phyloP scores from a whole-genome alignment of 306 rosid species.

The Rosa rugosa region DNA sequence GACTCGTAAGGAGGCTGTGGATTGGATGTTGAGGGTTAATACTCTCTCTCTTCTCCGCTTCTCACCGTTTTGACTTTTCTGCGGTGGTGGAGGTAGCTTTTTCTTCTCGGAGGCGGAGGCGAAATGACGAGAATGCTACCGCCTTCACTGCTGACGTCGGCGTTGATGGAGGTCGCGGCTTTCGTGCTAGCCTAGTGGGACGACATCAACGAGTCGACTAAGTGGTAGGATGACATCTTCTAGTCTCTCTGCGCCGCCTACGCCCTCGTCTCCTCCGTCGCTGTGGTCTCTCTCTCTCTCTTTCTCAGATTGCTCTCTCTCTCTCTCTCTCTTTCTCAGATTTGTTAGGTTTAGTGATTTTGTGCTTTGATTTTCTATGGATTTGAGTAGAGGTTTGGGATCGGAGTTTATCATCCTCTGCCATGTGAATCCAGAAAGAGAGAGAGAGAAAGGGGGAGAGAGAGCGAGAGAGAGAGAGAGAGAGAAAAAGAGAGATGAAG shows the following conservation, averaged over 20 bases:
- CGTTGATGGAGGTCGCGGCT: conserved; percentile 33
- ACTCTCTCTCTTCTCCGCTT: conserved; percentile 14
- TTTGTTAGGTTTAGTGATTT: neutral
- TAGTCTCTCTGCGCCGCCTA: conserved; percentile 70
- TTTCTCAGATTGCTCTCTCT: no score
- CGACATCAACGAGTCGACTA: conserved; percentile 44
- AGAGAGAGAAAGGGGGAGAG: no score
- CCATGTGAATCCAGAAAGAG: no score
- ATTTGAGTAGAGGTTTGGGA: neutral
- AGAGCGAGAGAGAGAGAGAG: no score
- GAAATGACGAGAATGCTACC: conserved; percentile 46
- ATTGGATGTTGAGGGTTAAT: conserved; percentile 71
- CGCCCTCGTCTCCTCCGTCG: conserved; percentile 70
- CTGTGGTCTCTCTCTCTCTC: conserved; percentile 67
- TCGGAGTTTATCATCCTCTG: neutral
- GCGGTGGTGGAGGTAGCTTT: neutral
- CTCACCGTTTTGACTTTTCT: conserved; percentile 6
- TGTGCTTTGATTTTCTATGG: neutral
- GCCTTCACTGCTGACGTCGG: conserved; percentile 26
- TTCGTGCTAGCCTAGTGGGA: conserved; percentile 57
- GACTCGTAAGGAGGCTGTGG: conserved; percentile 52
- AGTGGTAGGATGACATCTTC: conserved; percentile 61
- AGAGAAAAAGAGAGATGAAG: no score
- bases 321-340: neutral
- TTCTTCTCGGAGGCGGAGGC: conserved; percentile 7